Percentiles rank a stretch among this genome's conserved stretches.
Evolutionary conservation across 2,329 filamentous ascomycete genomes (phyloP).

Genomic region (Mariannaea elegans): DNA sequence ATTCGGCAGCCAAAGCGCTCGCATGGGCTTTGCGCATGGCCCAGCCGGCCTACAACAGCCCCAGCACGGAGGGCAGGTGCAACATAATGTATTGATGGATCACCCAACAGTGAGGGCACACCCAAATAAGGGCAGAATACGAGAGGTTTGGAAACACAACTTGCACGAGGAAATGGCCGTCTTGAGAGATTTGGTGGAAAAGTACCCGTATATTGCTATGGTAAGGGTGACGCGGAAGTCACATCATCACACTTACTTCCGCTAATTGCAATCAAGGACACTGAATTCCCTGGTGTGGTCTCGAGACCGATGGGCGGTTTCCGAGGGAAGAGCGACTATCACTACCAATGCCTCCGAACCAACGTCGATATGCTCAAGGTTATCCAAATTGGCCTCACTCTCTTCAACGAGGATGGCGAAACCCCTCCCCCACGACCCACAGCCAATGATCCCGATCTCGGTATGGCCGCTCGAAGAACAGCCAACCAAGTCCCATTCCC

Average conservation of each 20-base stretch:
- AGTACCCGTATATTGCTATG: slow-evolving; percentile 97
- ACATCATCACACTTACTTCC: background rate
- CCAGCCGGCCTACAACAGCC: slow-evolving; percentile 67
- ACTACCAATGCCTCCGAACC: slow-evolving; percentile 96
- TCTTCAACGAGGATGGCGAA: slow-evolving; percentile 92
- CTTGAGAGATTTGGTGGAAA: slow-evolving; percentile 83
- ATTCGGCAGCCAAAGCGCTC: slow-evolving; percentile 85
- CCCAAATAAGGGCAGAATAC: slow-evolving; percentile 83
- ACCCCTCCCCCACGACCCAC: slow-evolving; percentile 77
- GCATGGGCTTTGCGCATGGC: slow-evolving; percentile 82
- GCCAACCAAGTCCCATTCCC: slow-evolving; percentile 67
- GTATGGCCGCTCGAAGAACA: slow-evolving; percentile 49
- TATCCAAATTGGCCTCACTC: slow-evolving; percentile 93
- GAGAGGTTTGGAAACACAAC: slow-evolving; percentile 96
- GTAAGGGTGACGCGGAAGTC: slow-evolving; percentile 60
- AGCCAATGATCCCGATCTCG: slow-evolving; percentile 52
- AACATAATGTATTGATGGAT: slow-evolving; percentile 53
- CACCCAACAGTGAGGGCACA: slow-evolving; percentile 54
- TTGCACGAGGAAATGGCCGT: slow-evolving; percentile 89
- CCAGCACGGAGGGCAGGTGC: slow-evolving; percentile 58
- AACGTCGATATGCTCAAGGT: slow-evolving; percentile 98
- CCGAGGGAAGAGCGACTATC: slow-evolving; percentile 94
- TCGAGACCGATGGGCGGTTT: slow-evolving; percentile 95
- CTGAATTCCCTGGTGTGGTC: slow-evolving; percentile 97
- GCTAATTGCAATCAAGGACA: slow-evolving; percentile 70